Evolutionary conservation across 1,139 yeast species (phyloP), one percentile per base, ranked within the genome.

Genomic region (Entelexis sorbosivorans): DNA sequence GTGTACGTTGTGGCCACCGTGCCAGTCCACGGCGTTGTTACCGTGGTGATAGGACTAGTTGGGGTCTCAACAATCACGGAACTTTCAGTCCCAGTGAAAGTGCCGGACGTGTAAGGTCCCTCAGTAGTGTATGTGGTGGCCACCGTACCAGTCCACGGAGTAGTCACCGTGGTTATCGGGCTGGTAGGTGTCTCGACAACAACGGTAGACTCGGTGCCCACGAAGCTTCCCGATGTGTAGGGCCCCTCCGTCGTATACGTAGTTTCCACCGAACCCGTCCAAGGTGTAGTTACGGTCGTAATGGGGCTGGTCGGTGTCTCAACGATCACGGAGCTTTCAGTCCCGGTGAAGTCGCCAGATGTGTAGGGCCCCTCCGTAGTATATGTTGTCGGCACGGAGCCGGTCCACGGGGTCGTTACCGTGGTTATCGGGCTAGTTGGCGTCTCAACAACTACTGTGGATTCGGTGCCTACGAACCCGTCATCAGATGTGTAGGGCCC

Each of bases 361-460:
- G 43, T 39, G n/a, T 39, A 39, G 22, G 43, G 43, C 2, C 33
- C 33, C 22, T 26, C 33, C 2, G 43, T 39, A n/a, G 43, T 39
- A 11, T 26, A 28, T 2, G 43, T 39, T 2, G 43, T 17, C 11
- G 43, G 13, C 2, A 16, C 43, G 2, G 33, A 5, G 11, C 43
- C 43, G 5, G 43, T 39, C 43, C 43, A 39, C 31, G 43, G 43
- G 13, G 43, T 28, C 7, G 43, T 39, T 3, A 39, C 43, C 2
- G 43, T 39, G 14, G 33, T 39, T 9, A 39, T 39, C 4, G 43
- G 43, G 22, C 43, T 39, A 3, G 43, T 39, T 2, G 49, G 49
- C 32, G 50, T 47, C 39, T 47, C 50, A 32, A 47, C 50, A n/a
- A 39, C 9, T 4, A 47, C 46, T n/a, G 32, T 9, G 24, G 20